A percentile compares a stretch with the other conserved stretches of the same genome.
phyloP scores from a whole-genome alignment of 805 yeast genomes.

The Brettanomyces naardenensis region DNA sequence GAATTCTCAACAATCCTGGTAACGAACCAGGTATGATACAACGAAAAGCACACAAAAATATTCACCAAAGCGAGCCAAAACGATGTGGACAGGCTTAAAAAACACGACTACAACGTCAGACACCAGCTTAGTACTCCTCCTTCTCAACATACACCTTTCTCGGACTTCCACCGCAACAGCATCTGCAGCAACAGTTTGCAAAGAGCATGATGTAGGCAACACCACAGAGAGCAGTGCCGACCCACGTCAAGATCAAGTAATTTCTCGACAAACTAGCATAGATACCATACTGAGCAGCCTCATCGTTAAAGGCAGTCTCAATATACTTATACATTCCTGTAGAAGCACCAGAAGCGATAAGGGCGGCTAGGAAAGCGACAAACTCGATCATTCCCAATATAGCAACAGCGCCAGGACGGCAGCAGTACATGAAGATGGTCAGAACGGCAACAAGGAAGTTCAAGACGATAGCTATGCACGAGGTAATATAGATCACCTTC shows the following conservation, averaged over 20 bases:
- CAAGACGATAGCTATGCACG: constrained; percentile 40
- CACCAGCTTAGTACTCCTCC: no score
- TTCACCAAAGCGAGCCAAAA: no score
- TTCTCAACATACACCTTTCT: no score
- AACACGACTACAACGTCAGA: no score
- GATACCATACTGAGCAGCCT: constrained; percentile 43
- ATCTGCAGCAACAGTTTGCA: background rate
- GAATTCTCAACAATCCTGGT: no score
- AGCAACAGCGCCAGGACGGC: background rate
- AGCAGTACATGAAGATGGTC: background rate
- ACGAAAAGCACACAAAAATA: no score
- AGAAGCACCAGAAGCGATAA: constrained; percentile 21
- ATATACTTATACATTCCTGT: constrained; percentile 55
- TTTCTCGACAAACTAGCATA: constrained; percentile 32
- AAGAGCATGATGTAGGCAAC: background rate
- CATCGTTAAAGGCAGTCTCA: constrained; percentile 42
- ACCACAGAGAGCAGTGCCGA: constrained; percentile 11
- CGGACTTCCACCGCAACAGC: constrained; percentile 2
- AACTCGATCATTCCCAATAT: constrained; percentile 22
- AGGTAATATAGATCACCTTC: constrained; percentile 50
- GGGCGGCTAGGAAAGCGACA: constrained; percentile 10
- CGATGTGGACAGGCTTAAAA: no score
- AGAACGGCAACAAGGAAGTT: constrained; percentile 32
- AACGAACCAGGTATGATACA: no score
- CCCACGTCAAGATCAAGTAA: constrained; percentile 21